A percentile compares a stretch with the other conserved stretches of the same genome.
These are phyloP conservation scores for Helianthus annuus DNA, from an alignment of 129 eudicot genomes.

Conservation along the genomic window HanXRQr2.0-SUNRISE NC_035439.2:105661381-105661880, in stretches of 20 bases:
- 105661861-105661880: conserved; percentile 16
- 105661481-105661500: background rate
- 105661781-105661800: conserved; percentile 29
- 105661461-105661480: background rate
- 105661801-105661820: conserved; percentile 47
- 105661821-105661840: conserved; percentile 36
- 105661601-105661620: conserved; percentile 18
- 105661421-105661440: conserved; percentile 37
- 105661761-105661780: conserved; percentile 33
- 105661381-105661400: conserved; percentile 27
- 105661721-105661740: conserved; percentile 34
- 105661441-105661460: conserved; percentile 30
- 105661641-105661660: background rate
- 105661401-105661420: conserved; percentile 34
- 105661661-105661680: conserved; percentile 23
- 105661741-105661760: conserved; percentile 41
- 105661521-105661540: background rate
- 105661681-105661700: conserved; percentile 29
- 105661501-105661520: background rate
- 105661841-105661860: conserved; percentile 32
- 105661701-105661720: conserved; percentile 39
- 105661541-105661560: conserved; percentile 12
- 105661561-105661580: conserved; percentile 23
- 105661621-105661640: conserved; percentile 21
- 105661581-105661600: conserved; percentile 39